These are phyloP conservation scores for Cladosporium colombiae DNA, from an alignment of 2,329 filamentous ascomycete species.

Conservation along the genomic window DNA sequence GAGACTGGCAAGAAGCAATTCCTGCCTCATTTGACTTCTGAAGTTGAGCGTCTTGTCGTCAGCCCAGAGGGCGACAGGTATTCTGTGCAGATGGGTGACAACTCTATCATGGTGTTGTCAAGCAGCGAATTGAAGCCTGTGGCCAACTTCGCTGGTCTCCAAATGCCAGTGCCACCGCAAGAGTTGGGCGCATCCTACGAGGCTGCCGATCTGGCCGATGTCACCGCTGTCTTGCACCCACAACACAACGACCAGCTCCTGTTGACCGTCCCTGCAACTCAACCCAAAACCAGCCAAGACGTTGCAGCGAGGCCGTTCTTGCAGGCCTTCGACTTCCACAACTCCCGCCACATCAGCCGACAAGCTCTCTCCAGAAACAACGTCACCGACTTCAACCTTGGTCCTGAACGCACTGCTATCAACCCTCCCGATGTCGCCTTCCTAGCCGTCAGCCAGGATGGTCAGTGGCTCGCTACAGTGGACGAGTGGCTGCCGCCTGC, in stretches of 20 bases:
- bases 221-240: constrained; percentile 45
- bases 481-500: constrained; percentile 84
- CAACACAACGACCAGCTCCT: constrained; percentile 44
- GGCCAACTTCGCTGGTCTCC: constrained; percentile 80
- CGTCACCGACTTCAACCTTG: constrained; percentile 75
- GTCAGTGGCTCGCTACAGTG: constrained; percentile 85
- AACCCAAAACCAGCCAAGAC: constrained; percentile 40
- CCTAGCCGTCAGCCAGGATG: constrained; percentile 75
- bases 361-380: constrained; percentile 90
- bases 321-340: constrained; percentile 84
- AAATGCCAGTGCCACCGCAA: constrained; percentile 52
- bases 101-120: constrained; percentile 86
- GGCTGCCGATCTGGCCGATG: constrained; percentile 9
- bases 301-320: constrained; percentile 59
- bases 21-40: constrained; percentile 85
- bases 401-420: constrained; percentile 69
- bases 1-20: constrained; percentile 81
- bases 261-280: constrained; percentile 54
- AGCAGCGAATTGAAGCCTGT: constrained; percentile 86
- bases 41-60: constrained; percentile 80
- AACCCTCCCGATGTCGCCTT: constrained; percentile 76
- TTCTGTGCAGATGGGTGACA: constrained; percentile 82
- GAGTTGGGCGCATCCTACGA: constrained; percentile 20
- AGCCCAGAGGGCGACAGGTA: constrained; percentile 80
- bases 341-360: constrained; percentile 74